phyloP scores from a whole-genome alignment of 2,329 filamentous ascomycete species.

The Cladosporium oxysporum region DNA sequence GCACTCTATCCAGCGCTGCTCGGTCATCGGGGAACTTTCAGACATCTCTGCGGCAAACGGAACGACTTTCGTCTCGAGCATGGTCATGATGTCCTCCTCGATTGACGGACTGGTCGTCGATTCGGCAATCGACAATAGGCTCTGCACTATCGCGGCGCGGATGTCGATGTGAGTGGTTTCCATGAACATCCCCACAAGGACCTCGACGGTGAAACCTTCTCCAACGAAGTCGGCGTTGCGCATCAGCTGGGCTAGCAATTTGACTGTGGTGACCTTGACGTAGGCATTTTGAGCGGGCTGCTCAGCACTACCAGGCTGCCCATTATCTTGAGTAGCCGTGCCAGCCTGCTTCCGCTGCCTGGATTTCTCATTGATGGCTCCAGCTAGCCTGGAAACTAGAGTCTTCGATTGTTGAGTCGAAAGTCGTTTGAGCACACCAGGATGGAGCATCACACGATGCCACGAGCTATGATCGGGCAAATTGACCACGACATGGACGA shows the following conservation, averaged over 20 bases:
- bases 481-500: slow-evolving; percentile 18
- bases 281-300: slow-evolving; percentile 22
- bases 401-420: slow-evolving; percentile 34
- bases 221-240: slow-evolving; percentile 38
- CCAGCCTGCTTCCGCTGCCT: slow-evolving; percentile 26
- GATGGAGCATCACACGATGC: slow-evolving; percentile 42
- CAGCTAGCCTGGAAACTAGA: slow-evolving; percentile 35
- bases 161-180: slow-evolving; percentile 42
- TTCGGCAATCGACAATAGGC: slow-evolving; percentile 36
- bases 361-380: slow-evolving; percentile 35
- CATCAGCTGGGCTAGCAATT: slow-evolving; percentile 44
- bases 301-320: not conserved
- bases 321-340: not conserved
- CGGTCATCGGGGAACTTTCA: slow-evolving; percentile 36
- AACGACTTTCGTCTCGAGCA: slow-evolving; percentile 34
- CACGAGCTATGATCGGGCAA: slow-evolving; percentile 43
- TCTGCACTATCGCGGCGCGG: slow-evolving; percentile 37
- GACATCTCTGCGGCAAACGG: slow-evolving; percentile 40
- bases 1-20: slow-evolving; percentile 37
- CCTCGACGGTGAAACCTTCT: slow-evolving; percentile 32
- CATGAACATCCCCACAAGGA: slow-evolving; percentile 36
- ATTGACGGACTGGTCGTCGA: slow-evolving; percentile 19
- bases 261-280: slow-evolving; percentile 47
- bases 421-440: slow-evolving; percentile 37
- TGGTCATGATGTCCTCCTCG: slow-evolving; percentile 27